phyloP scores from a whole-genome alignment of 2,329 filamentous ascomycete species.

The Penicillium sp. region DNA sequence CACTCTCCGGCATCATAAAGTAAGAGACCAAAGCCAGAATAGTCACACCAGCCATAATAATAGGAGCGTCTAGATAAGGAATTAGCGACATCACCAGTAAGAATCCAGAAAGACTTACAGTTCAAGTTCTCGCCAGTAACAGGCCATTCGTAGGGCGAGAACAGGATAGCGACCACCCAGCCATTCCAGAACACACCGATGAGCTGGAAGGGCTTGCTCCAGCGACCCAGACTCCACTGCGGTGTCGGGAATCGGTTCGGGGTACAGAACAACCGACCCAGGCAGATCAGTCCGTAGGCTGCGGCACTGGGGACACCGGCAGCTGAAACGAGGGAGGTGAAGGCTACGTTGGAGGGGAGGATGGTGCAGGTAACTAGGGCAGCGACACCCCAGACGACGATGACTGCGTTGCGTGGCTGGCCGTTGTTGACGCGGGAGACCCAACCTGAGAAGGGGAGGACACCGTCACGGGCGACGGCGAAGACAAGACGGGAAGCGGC shows the following conservation, averaged over 20 bases:
- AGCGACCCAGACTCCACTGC: slow-evolving; percentile 49
- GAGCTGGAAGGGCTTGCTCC: slow-evolving; percentile 51
- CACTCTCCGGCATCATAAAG: slow-evolving; percentile 50
- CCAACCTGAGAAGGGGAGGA: slow-evolving; percentile 61
- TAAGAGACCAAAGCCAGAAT: slow-evolving; percentile 52
- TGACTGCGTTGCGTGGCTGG: slow-evolving; percentile 61
- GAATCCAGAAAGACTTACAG: slow-evolving; percentile 32
- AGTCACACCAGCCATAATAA: slow-evolving; percentile 54
- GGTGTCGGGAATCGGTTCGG: slow-evolving; percentile 37
- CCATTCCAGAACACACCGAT: slow-evolving; percentile 53
- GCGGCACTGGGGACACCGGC: slow-evolving; percentile 56
- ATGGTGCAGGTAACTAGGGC: slow-evolving; percentile 61
- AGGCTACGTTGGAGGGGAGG: slow-evolving; percentile 56
- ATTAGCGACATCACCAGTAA: slow-evolving; percentile 3
- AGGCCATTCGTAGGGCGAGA: slow-evolving; percentile 51
- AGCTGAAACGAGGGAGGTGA: slow-evolving; percentile 56
- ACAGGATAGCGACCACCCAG: slow-evolving; percentile 52
- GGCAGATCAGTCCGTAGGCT: slow-evolving; percentile 54
- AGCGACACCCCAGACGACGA: slow-evolving; percentile 58
- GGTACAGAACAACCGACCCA: slow-evolving; percentile 51
- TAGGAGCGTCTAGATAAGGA: slow-evolving; percentile 44
- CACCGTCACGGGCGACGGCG: slow-evolving; percentile 62
- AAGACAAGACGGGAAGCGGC: slow-evolving; percentile 64
- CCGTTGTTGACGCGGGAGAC: slow-evolving; percentile 57
- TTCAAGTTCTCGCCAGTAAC: slow-evolving; percentile 48